phyloP scores from a whole-genome alignment of 1,284 basidiomycete genomes.

The Cryptococcus maquisensis region DNA sequence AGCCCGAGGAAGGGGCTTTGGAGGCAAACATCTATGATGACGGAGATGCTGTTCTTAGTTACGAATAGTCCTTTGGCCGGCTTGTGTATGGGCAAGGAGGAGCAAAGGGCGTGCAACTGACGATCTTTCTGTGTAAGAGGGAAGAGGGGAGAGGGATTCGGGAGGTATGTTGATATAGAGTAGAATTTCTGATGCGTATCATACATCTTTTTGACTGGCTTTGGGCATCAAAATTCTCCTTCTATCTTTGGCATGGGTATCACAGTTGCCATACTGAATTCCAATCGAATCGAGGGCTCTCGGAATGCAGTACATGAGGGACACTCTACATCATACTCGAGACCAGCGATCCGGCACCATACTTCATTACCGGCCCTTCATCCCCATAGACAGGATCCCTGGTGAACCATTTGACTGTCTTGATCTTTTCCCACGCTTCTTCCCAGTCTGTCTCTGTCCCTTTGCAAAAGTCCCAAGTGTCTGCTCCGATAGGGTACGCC shows the following conservation, averaged over 20 bases:
- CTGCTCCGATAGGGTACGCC: constrained; percentile 45
- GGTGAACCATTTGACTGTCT: constrained; percentile 46
- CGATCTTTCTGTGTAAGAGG: too few relatives aligned
- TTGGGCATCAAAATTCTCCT: too few relatives aligned
- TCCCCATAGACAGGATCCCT: constrained; percentile 51
- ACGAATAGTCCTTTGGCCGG: not conserved
- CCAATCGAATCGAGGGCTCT: too few relatives aligned
- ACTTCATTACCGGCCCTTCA: constrained; percentile 33
- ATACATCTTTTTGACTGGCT: too few relatives aligned
- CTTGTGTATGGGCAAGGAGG: not conserved
- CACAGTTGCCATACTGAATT: too few relatives aligned
- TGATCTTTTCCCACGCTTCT: constrained; percentile 38
- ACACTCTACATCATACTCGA: too few relatives aligned
- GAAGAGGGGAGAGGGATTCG: too few relatives aligned
- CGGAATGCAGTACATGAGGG: too few relatives aligned
- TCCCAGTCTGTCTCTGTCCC: constrained; percentile 33
- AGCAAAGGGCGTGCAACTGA: not conserved
- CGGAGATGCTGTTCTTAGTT: not conserved
- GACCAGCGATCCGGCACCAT: too few relatives aligned
- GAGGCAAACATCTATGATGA: not conserved
- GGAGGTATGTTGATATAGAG: too few relatives aligned
- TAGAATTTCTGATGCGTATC: too few relatives aligned
- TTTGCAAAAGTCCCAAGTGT: constrained; percentile 50
- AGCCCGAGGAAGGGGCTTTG: not conserved
- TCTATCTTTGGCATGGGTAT: too few relatives aligned